A percentile compares a stretch with the other conserved stretches of the same genome.
Conservation (phyloP, 2,329 filamentous ascomycete genomes). For the Penicillium sp. region DNA sequence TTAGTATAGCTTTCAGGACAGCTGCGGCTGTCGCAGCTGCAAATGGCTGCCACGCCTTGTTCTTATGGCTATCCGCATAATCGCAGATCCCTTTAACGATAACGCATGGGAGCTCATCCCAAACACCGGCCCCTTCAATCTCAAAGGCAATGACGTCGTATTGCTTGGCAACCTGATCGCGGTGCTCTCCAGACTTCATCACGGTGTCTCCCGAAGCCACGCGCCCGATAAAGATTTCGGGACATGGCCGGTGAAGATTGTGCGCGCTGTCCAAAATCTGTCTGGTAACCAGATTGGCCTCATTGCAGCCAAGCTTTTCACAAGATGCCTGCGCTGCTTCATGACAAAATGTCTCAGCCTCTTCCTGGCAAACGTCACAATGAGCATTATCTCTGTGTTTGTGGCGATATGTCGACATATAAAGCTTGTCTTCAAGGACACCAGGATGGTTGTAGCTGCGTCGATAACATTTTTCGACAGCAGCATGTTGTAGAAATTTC, state of each 20-base stretch:
- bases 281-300: not conserved
- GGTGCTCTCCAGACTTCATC: slow-evolving; percentile 15
- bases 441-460: not conserved
- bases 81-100: slow-evolving; percentile 18
- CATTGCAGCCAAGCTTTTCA: slow-evolving; percentile 6
- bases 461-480: not conserved
- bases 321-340: slow-evolving; percentile 4
- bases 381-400: not conserved
- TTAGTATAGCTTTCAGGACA: slow-evolving; percentile 12
- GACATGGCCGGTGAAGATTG: no score
- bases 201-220: slow-evolving; percentile 10
- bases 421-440: not conserved
- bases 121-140: slow-evolving; percentile 13
- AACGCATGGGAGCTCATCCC: slow-evolving; percentile 10
- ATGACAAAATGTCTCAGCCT: not conserved
- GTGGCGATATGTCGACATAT: not conserved
- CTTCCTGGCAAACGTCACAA: not conserved
- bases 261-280: not conserved
- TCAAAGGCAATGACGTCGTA: slow-evolving; percentile 8
- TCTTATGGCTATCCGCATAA: slow-evolving; percentile 21
- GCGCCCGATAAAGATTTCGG: not conserved
- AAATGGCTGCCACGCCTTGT: slow-evolving; percentile 18
- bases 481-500: not conserved
- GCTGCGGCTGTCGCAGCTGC: slow-evolving; percentile 20
- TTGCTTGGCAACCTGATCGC: slow-evolving; percentile 5